These are phyloP conservation scores for Zoysia japonica DNA, from an alignment of 176 grass and related monocot genomes.

Conservation along the genomic window DNA sequence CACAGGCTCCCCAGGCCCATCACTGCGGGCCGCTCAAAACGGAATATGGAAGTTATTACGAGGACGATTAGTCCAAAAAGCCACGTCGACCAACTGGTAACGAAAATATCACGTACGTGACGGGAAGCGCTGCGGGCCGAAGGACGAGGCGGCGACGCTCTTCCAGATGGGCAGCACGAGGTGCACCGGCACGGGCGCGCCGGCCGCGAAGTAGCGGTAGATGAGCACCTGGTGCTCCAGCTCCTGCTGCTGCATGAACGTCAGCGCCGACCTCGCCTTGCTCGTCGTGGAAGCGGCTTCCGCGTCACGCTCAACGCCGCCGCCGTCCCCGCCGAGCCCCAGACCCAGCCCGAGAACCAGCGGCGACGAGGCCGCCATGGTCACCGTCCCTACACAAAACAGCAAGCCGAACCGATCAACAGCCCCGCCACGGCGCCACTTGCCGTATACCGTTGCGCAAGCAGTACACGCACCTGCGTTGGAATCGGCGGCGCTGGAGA, in stretches of 20 bases:
- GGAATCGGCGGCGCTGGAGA: slow-evolving; percentile 43
- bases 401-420: background rate
- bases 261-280: slow-evolving; percentile 47
- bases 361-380: slow-evolving; percentile 69
- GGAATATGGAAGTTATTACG: background rate
- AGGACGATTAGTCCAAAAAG: too few species aligned
- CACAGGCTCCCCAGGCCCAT: slow-evolving; percentile 85
- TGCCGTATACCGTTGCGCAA: background rate
- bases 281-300: background rate
- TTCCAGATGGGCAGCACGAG: slow-evolving; percentile 98
- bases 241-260: slow-evolving; percentile 98
- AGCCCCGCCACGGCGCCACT: background rate
- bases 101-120: slow-evolving; percentile 45
- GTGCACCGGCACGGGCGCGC: slow-evolving; percentile 87
- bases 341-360: slow-evolving; percentile 68
- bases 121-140: slow-evolving; percentile 75
- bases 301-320: background rate
- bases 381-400: slow-evolving; percentile 49
- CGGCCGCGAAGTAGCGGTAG: slow-evolving; percentile 93
- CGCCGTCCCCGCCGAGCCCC: slow-evolving; percentile 44
- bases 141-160: slow-evolving; percentile 90
- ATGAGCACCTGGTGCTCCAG: slow-evolving; percentile 99
- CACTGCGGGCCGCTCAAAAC: slow-evolving; percentile 37
- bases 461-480: slow-evolving; percentile 43
- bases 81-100: background rate